phyloP scores from a whole-genome alignment of 2,329 filamentous ascomycete genomes.

The Phialocephala sp. region DNA sequence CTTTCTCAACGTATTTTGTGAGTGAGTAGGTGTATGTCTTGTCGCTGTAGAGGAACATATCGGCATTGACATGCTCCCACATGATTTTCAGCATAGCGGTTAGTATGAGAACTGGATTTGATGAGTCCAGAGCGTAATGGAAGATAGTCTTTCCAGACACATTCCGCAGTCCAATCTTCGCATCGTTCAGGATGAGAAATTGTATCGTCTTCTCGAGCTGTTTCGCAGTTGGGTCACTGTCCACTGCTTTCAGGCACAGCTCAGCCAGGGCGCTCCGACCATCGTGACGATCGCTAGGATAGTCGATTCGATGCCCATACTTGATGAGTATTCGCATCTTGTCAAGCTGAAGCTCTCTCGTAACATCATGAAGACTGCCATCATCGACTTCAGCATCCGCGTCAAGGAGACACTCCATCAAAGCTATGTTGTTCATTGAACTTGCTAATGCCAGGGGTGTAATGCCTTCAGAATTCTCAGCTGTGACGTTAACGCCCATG shows the following conservation, averaged over 20 bases:
- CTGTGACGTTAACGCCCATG: conserved; percentile 64
- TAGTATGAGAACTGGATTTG: conserved; percentile 60
- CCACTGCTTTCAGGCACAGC: conserved; percentile 56
- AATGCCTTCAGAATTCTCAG: conserved; percentile 61
- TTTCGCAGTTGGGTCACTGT: conserved; percentile 44
- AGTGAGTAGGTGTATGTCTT: conserved; percentile 65
- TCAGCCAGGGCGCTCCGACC: conserved; percentile 70
- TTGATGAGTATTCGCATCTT: conserved; percentile 63
- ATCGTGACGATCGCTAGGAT: conserved; percentile 66
- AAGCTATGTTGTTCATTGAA: conserved; percentile 20
- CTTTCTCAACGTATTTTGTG: conserved; percentile 60
- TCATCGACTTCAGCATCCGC: conserved; percentile 43
- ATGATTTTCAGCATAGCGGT: conserved; percentile 64
- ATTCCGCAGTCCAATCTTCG: conserved; percentile 50
- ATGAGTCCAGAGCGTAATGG: conserved; percentile 64
- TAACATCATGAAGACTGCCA: conserved; percentile 70
- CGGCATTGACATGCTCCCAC: conserved; percentile 69
- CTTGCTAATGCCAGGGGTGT: conserved; percentile 63
- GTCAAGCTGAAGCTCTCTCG: conserved; percentile 61
- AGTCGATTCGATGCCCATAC: conserved; percentile 66
- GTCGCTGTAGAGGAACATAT: conserved; percentile 59
- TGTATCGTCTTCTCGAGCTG: conserved; percentile 55
- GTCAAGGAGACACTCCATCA: conserved; percentile 28
- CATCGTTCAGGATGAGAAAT: conserved; percentile 59
- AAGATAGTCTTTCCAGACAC: conserved; percentile 61